phyloP scores from a whole-genome alignment of 208 protist genomes.

The Endotrypanum monterogeii region DNA sequence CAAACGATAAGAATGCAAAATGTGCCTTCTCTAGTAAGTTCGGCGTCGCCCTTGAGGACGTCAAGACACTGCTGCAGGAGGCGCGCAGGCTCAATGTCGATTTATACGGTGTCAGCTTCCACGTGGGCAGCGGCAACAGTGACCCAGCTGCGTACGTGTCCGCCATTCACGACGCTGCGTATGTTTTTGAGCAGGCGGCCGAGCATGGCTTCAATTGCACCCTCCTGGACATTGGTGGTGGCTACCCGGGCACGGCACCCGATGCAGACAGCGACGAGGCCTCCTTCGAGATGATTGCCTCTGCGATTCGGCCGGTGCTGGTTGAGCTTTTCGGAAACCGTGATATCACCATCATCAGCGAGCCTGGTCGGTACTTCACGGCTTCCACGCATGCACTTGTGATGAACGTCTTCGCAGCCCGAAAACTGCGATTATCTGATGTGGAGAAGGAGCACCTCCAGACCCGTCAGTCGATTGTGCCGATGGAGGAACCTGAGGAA shows the following conservation, averaged over 20 bases:
- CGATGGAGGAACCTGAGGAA: slow-evolving; percentile 36
- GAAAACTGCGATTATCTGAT: slow-evolving; percentile 35
- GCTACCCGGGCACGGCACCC: slow-evolving; percentile 66
- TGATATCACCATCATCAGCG: slow-evolving; percentile 66
- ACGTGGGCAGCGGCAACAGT: slow-evolving; percentile 88
- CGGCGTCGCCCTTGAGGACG: slow-evolving; percentile 50
- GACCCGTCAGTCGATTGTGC: slow-evolving; percentile 23
- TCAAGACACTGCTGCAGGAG: slow-evolving; percentile 41
- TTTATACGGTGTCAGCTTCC: slow-evolving; percentile 85
- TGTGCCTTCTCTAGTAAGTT: slow-evolving; percentile 90
- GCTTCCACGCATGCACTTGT: slow-evolving; percentile 61
- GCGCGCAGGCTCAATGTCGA: slow-evolving; percentile 44
- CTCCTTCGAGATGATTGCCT: slow-evolving; percentile 63
- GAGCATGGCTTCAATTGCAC: slow-evolving; percentile 71
- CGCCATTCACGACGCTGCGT: slow-evolving; percentile 54
- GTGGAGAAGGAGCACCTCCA: slow-evolving; percentile 32
- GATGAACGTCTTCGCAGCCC: slow-evolving; percentile 68
- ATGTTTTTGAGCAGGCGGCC: slow-evolving; percentile 62
- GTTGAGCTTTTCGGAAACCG: slow-evolving; percentile 62
- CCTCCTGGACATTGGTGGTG: slow-evolving; percentile 89
- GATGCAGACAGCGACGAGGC: slow-evolving; percentile 10
- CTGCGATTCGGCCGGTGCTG: slow-evolving; percentile 52
- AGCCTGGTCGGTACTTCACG: slow-evolving; percentile 89
- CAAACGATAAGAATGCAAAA: slow-evolving; percentile 65
- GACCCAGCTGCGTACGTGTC: slow-evolving; percentile 55